A percentile compares a stretch with the other conserved stretches of the same genome.
Conservation (phyloP, 305 asterid species). For the Fraxinus platypoda region DNA sequence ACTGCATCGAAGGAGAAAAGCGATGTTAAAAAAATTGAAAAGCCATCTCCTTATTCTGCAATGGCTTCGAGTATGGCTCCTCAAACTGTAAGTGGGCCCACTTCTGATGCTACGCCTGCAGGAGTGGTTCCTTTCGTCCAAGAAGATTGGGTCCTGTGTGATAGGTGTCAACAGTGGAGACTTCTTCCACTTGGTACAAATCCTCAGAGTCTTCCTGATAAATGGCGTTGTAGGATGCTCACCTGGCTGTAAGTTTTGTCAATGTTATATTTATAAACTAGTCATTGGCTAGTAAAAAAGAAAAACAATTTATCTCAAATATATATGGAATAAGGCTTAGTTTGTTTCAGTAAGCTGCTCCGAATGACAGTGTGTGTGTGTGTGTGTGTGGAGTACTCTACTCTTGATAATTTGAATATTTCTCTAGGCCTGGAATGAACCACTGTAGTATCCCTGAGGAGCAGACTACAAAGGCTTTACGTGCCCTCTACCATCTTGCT, state of each 20-base stretch:
- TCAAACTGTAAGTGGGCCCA: conserved; percentile 35
- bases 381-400: conserved; percentile 5
- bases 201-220: conserved; percentile 78
- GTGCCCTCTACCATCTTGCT: conserved; percentile 70
- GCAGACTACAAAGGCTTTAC: conserved; percentile 73
- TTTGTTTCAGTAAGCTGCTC: neutral
- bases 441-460: conserved; percentile 83
- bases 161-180: conserved; percentile 86
- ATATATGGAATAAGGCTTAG: neutral
- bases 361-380: neutral
- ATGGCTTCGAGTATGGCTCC: conserved; percentile 40
- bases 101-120: conserved; percentile 47
- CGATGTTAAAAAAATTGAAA: conserved; percentile 37
- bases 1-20: conserved; percentile 45
- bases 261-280: neutral
- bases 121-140: conserved; percentile 56
- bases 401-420: conserved; percentile 30
- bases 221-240: conserved; percentile 95
- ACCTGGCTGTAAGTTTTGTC: conserved; percentile 87
- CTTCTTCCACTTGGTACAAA: conserved; percentile 86
- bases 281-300: neutral
- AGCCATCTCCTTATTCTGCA: conserved; percentile 37
- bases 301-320: neutral
- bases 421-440: conserved; percentile 85
- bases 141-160: conserved; percentile 94